phyloP scores from a whole-genome alignment of 139 green algal species.

The Auxenochlorella protothecoides region DNA sequence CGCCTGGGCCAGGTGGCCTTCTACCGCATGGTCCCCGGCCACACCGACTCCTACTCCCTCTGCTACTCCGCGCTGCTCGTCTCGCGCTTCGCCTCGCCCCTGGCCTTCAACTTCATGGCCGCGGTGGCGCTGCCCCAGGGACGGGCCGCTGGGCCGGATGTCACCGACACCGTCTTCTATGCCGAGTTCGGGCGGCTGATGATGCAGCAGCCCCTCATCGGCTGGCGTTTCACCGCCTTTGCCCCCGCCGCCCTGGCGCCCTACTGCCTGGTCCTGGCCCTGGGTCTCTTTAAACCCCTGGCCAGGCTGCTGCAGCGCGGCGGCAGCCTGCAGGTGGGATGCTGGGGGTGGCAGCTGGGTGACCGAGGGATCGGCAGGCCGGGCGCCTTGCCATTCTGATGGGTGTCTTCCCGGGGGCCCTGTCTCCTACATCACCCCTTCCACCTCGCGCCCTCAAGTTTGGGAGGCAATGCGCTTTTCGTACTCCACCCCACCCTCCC shows the following conservation, averaged over 20 bases:
- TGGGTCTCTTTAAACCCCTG: neutral
- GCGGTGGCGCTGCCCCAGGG: conserved; percentile 24
- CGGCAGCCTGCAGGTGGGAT: neutral
- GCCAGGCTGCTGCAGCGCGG: neutral
- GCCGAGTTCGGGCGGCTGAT: conserved; percentile 38
- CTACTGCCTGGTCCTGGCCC: conserved; percentile 33
- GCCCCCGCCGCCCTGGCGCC: conserved; percentile 36
- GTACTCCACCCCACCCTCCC: too few relatives aligned
- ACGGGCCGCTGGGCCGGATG: conserved; percentile 3
- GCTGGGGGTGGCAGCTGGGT: too few relatives aligned
- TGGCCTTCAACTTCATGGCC: conserved; percentile 61
- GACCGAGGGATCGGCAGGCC: too few relatives aligned
- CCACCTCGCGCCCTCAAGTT: too few relatives aligned
- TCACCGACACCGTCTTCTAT: conserved; percentile 41
- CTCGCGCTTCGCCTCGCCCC: conserved; percentile 39
- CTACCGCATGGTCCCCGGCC: conserved; percentile 45
- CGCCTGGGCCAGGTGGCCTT: conserved; percentile 40
- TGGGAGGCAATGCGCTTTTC: too few relatives aligned
- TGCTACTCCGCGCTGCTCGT: conserved; percentile 43
- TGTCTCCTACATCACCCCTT: too few relatives aligned
- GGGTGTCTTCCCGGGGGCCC: too few relatives aligned
- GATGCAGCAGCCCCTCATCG: conserved; percentile 41
- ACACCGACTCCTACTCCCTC: conserved; percentile 46
- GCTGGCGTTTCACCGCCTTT: conserved; percentile 44
- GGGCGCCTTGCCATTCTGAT: too few relatives aligned